phyloP scores from a whole-genome alignment of 2,329 filamentous ascomycete genomes.

The Alternaria rosae region DNA sequence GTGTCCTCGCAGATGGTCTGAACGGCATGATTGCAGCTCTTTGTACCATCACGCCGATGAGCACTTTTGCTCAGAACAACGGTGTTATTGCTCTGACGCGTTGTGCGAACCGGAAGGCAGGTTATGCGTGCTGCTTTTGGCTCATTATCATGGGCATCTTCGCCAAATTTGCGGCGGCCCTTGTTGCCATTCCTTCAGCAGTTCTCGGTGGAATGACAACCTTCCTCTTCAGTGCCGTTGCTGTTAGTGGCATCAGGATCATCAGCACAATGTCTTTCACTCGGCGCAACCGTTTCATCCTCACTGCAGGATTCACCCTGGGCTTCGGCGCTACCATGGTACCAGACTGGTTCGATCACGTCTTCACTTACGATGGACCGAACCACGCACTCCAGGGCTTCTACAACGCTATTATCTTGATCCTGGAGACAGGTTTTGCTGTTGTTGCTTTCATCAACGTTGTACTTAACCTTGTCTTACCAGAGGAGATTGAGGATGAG shows the following conservation, averaged over 20 bases:
- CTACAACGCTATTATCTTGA: conserved; percentile 67
- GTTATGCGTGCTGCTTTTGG: conserved; percentile 79
- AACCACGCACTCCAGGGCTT: conserved; percentile 76
- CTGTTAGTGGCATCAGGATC: conserved; percentile 79
- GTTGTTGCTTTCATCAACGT: conserved; percentile 77
- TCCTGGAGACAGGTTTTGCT: conserved; percentile 67
- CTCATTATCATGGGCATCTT: conserved; percentile 83
- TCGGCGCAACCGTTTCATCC: conserved; percentile 81
- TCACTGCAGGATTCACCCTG: conserved; percentile 75
- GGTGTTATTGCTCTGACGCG: conserved; percentile 73
- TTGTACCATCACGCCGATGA: conserved; percentile 82
- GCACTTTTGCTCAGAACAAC: conserved; percentile 53
- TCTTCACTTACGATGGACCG: conserved; percentile 75
- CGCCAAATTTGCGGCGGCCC: conserved; percentile 80
- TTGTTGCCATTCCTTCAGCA: conserved; percentile 73
- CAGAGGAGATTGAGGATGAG: conserved; percentile 77
- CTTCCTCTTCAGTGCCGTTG: conserved; percentile 79
- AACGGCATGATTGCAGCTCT: conserved; percentile 78
- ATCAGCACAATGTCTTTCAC: conserved; percentile 75
- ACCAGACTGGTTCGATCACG: conserved; percentile 68
- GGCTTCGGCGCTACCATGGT: conserved; percentile 67
- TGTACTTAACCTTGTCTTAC: conserved; percentile 74
- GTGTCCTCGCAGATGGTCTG: conserved; percentile 77
- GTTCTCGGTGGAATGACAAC: conserved; percentile 67
- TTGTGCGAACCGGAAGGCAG: conserved; percentile 81